Evolutionary conservation across 176 grass and related monocot genomes (phyloP).

Genomic region (Luzula sylvatica): DNA sequence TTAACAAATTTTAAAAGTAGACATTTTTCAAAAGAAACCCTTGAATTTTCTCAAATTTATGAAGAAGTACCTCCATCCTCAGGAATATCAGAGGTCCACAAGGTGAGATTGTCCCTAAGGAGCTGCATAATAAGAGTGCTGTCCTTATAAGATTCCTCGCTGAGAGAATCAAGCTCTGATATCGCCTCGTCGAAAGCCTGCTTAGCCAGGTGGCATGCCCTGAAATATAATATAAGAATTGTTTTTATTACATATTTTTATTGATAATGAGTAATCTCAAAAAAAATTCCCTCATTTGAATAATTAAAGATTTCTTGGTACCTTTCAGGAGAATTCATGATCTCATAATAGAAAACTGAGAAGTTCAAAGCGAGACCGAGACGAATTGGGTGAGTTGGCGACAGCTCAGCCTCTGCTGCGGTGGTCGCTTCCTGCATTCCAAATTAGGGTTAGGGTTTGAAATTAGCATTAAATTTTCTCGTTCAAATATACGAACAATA

Average conservation of each 20-base stretch:
- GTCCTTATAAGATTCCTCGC: conserved; percentile 61
- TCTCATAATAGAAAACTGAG: conserved; percentile 62
- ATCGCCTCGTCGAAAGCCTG: conserved; percentile 62
- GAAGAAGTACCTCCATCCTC: conserved; percentile 42
- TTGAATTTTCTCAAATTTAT: not conserved
- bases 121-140: conserved; percentile 61
- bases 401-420: conserved; percentile 40
- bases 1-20: not conserved
- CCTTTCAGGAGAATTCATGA: conserved; percentile 64
- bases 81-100: conserved; percentile 52
- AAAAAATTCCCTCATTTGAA: not conserved
- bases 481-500: not conserved
- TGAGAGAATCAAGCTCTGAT: conserved; percentile 41
- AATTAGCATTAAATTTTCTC: not conserved
- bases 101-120: conserved; percentile 54
- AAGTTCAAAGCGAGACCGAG: conserved; percentile 53
- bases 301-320: conserved; percentile 4
- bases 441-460: conserved; percentile 5
- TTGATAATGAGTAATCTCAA: not conserved
- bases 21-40: not conserved
- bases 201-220: conserved; percentile 55
- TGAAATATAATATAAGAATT: conserved; percentile 6
- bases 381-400: conserved; percentile 47
- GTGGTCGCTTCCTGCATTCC: conserved; percentile 34
- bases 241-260: not conserved